Evolutionary conservation across 768 basidiomycete genomes (phyloP), one percentile per base, ranked within the genome.

Genomic region (Termitomyces bulborhizus): DNA sequence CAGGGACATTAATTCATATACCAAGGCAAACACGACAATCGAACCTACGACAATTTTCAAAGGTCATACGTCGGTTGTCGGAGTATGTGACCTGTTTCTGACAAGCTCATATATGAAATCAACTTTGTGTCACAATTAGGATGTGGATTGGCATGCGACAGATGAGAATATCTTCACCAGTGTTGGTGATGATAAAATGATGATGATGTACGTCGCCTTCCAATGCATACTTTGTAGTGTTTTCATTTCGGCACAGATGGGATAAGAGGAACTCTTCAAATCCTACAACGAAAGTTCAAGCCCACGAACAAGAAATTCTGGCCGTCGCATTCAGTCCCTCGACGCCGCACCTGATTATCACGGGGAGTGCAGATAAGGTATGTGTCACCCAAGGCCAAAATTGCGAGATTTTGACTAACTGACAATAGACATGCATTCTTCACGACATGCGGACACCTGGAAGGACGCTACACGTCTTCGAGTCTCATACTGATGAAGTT

Each of bases 361-460:
- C 96, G 0, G 96, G 92, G 4, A 94, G 93, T 51, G 86, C 90
- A 15, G 97, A 99, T 74, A 92, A 96, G 77, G 94, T 94, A 61
- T 41, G 65, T 57, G 65, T 57, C 32, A 39, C 24, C 15, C 41
- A 12, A 46, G 36, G 43, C 26, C 16, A 40, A 6, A 48, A 21
- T 13, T 37, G 6, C 6, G 31, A 8, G 2, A 47, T 49, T 42
- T 31, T 37, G 36, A 16, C 56, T 46, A 11, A 56, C 3, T n/a
- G 49, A 11, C 5, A 24, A 6, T 61, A 98, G 96, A 93, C 94
- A 2, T 82, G 89, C 53, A 80, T 84, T 15, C 76, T 99, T 27
- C 95, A 95, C 71, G 97, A 99, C 67, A 82, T 86, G 57, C 87
- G 95, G 44, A 67, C 73, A 26, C 81, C 84, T n/a, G 77, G 78